These are phyloP conservation scores for Rhizopogon rudus DNA, from an alignment of 768 basidiomycete genomes.

Conservation along the genomic window DNA sequence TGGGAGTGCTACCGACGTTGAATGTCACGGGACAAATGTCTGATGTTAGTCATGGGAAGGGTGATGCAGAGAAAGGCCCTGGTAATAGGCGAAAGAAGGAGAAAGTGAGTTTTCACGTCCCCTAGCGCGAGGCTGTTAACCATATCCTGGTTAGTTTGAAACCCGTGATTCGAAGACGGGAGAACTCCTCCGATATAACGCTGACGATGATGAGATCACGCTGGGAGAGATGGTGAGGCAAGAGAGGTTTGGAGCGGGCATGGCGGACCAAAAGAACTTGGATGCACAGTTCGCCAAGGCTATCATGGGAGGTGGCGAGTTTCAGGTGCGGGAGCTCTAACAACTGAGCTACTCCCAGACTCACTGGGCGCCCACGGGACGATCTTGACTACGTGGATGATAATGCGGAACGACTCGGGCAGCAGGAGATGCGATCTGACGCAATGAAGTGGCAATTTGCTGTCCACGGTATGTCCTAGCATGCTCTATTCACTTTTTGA, in stretches of 20 bases:
- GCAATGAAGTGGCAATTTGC: constrained; percentile 97
- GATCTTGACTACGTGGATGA: constrained; percentile 96
- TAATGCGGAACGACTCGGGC: constrained; percentile 86
- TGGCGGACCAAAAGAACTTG: constrained; percentile 86
- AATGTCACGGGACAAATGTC: constrained; percentile 83
- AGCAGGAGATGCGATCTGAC: constrained; percentile 94
- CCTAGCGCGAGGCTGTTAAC: constrained; percentile 1
- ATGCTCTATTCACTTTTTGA: neutral
- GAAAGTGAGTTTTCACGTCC: constrained; percentile 24
- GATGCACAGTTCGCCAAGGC: constrained; percentile 87
- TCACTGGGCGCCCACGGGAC: constrained; percentile 40
- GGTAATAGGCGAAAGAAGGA: no score
- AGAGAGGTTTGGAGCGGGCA: constrained; percentile 85
- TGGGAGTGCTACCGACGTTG: constrained; percentile 86
- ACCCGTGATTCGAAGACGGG: constrained; percentile 89
- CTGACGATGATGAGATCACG: constrained; percentile 83
- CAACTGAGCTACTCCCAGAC: neutral
- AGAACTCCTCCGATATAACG: constrained; percentile 82
- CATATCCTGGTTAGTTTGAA: constrained; percentile 52
- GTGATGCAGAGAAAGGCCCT: constrained; percentile 34
- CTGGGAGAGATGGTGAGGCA: constrained; percentile 91
- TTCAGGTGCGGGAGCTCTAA: constrained; percentile 48
- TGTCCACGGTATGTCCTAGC: constrained; percentile 67
- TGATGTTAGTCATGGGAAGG: constrained; percentile 80
- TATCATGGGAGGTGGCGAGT: constrained; percentile 85